Evolutionary conservation across 306 rosid species (phyloP).

Genomic region (Quercus mongolica): DNA sequence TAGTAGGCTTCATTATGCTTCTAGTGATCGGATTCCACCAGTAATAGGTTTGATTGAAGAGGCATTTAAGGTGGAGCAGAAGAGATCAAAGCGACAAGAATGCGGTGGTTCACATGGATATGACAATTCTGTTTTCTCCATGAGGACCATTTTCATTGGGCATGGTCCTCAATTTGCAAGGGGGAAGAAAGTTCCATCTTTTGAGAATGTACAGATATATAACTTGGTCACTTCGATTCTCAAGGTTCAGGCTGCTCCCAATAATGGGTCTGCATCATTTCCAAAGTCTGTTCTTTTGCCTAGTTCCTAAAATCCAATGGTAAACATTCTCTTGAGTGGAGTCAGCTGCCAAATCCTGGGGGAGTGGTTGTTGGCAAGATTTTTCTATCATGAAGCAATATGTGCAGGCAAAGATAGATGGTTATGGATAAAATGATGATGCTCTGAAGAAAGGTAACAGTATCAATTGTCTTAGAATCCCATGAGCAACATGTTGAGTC

Average conservation of each 20-base stretch:
- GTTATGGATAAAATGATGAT: not conserved
- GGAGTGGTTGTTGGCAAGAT: not conserved
- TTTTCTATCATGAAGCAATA: not conserved
- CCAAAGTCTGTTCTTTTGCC: slow-evolving; percentile 63
- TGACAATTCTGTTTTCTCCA: slow-evolving; percentile 86
- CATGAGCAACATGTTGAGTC: not conserved
- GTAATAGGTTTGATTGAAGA: slow-evolving; percentile 77
- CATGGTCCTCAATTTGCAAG: slow-evolving; percentile 93
- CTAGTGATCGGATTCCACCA: slow-evolving; percentile 68
- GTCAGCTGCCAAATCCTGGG: not conserved
- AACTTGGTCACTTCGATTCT: slow-evolving; percentile 87
- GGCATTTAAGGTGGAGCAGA: slow-evolving; percentile 83
- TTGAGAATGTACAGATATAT: slow-evolving; percentile 91
- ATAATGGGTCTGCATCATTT: slow-evolving; percentile 78
- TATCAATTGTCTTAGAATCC: not conserved
- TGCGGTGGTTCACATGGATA: slow-evolving; percentile 98
- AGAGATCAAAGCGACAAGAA: slow-evolving; percentile 50
- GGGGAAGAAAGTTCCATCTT: slow-evolving; percentile 84
- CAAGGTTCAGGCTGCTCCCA: slow-evolving; percentile 68
- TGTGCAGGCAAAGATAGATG: not conserved
- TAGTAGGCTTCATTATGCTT: slow-evolving; percentile 66
- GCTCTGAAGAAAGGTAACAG: slow-evolving; percentile 1
- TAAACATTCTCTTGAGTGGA: not conserved
- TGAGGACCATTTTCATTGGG: slow-evolving; percentile 87
- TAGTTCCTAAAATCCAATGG: slow-evolving; percentile 19